Conservation (phyloP, 2,329 filamentous ascomycete species). For the Xylaria sp. region DNA sequence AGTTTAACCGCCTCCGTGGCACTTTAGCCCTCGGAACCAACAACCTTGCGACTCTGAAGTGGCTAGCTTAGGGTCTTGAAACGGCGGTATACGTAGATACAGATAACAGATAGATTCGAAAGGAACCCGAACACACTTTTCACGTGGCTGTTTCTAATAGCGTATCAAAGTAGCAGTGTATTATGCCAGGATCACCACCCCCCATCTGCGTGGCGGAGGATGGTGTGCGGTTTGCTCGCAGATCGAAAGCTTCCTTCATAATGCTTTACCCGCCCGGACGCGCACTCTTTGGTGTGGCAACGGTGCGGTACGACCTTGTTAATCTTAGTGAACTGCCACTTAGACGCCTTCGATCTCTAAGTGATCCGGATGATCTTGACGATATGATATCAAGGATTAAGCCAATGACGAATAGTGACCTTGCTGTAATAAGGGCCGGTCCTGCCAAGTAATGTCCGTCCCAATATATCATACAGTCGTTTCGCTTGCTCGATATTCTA, state of each 20-base stretch:
- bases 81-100: background rate
- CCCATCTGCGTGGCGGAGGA: slow-evolving; percentile 2
- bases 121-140: background rate
- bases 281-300: background rate
- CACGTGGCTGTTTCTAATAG: background rate
- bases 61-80: background rate
- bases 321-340: background rate
- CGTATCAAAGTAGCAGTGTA: background rate
- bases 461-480: background rate
- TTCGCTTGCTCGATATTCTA: background rate
- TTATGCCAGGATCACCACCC: background rate
- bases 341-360: background rate
- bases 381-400: background rate
- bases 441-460: background rate
- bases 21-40: background rate
- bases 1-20: slow-evolving; percentile 20
- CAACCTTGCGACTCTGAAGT: no score
- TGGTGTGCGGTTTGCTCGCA: background rate
- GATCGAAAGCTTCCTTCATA: background rate
- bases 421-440: background rate
- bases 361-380: background rate
- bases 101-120: background rate
- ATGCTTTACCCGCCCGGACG: background rate
- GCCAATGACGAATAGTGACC: background rate
- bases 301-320: background rate